Evolutionary conservation across 108 stramenopile species (phyloP).

Genomic region (Conticribra weissflogii): DNA sequence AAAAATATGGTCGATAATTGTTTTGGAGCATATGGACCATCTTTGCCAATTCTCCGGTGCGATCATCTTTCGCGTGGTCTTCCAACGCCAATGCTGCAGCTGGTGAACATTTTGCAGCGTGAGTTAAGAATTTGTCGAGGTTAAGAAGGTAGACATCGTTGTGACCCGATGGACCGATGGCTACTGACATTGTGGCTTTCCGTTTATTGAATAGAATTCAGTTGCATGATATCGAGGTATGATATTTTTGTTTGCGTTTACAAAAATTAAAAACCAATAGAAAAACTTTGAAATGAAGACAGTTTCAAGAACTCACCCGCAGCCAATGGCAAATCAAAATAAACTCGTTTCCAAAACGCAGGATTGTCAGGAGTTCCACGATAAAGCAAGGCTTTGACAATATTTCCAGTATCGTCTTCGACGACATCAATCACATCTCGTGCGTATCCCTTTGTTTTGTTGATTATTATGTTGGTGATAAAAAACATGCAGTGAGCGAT

Average conservation of each 20-base stretch:
- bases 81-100: slow-evolving; percentile 10
- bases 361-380: slow-evolving; percentile 87
- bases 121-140: slow-evolving; percentile 60
- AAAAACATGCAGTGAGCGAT: no score
- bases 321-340: slow-evolving; percentile 67
- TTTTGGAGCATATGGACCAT: slow-evolving; percentile 62
- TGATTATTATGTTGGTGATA: no score
- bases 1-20: slow-evolving; percentile 61
- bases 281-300: not conserved
- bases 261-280: not conserved
- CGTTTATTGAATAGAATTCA: no score
- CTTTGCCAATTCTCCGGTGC: slow-evolving; percentile 56
- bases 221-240: no score
- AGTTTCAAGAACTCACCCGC: slow-evolving; percentile 49
- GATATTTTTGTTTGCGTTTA: no score
- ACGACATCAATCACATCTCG: slow-evolving; percentile 81
- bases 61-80: slow-evolving; percentile 36
- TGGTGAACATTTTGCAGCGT: slow-evolving; percentile 19
- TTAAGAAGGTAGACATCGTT: slow-evolving; percentile 69
- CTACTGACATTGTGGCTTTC: slow-evolving; percentile 66
- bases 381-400: slow-evolving; percentile 73
- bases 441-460: slow-evolving; percentile 62
- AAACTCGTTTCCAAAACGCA: slow-evolving; percentile 73
- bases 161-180: slow-evolving; percentile 67
- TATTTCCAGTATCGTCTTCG: slow-evolving; percentile 68